Evolutionary conservation across 768 basidiomycete genomes (phyloP).

Genomic region (Kwoniella botswanensis): DNA sequence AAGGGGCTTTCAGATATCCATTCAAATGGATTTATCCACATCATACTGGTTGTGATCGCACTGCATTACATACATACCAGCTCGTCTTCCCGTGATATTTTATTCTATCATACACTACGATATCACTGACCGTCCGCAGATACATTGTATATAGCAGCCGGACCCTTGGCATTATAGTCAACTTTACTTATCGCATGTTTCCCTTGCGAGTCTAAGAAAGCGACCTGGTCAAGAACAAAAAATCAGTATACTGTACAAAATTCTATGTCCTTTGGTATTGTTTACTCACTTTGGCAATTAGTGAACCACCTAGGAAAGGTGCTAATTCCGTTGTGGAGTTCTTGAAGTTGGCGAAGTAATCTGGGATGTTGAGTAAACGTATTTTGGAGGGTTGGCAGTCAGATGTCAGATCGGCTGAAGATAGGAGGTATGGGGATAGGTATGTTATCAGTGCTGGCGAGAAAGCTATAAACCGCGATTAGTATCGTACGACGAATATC

Average conservation of each 20-base stretch:
- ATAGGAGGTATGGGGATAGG: constrained; percentile 50
- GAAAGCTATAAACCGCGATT: constrained; percentile 36
- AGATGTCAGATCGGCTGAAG: constrained; percentile 46
- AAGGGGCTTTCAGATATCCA: neutral
- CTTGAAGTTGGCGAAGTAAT: constrained; percentile 55
- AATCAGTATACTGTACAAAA: too few species aligned
- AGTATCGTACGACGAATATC: too few species aligned
- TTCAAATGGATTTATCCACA: neutral
- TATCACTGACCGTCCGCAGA: constrained; percentile 8
- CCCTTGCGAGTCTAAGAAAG: constrained; percentile 44
- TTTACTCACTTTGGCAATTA: constrained; percentile 50
- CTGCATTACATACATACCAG: neutral
- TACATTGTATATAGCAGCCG: constrained; percentile 47
- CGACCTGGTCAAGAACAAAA: constrained; percentile 24
- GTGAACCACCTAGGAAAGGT: constrained; percentile 54
- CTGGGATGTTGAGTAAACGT: constrained; percentile 50
- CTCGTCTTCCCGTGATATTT: neutral
- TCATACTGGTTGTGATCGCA: neutral
- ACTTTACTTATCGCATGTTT: constrained; percentile 50
- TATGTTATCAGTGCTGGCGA: constrained; percentile 51
- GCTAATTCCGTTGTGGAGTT: constrained; percentile 46
- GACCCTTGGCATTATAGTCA: constrained; percentile 55
- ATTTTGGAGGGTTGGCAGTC: constrained; percentile 49
- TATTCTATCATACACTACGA: neutral
- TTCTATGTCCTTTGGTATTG: too few species aligned